phyloP scores from a whole-genome alignment of 768 basidiomycete genomes.

The Chalciporus sphaerocephalus region DNA sequence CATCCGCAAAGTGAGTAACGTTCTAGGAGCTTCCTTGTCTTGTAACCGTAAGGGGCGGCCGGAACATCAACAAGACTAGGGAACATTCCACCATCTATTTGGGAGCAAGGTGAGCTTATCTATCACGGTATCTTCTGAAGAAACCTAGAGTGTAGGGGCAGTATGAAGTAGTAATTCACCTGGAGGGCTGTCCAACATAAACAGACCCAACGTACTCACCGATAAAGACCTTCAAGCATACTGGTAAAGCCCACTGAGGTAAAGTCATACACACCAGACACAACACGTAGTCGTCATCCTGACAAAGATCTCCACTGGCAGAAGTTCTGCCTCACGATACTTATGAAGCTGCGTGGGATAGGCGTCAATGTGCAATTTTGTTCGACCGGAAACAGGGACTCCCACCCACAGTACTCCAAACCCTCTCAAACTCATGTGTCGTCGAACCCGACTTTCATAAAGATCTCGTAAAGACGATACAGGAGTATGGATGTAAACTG shows the following conservation, averaged over 20 bases:
- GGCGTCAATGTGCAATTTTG: no score
- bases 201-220: not conserved
- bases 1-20: constrained; percentile 1
- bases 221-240: not conserved
- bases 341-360: no score
- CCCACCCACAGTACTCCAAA: no score
- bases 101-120: not conserved
- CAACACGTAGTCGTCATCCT: no score
- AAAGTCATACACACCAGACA: no score
- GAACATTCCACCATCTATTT: not conserved
- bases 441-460: no score
- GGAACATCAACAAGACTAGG: constrained; percentile 11
- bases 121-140: not conserved
- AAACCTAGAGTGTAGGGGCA: not conserved
- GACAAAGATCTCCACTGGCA: no score
- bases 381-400: no score
- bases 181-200: not conserved
- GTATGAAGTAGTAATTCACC: not conserved
- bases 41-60: constrained; percentile 7
- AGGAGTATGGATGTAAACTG: no score
- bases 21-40: constrained; percentile 5
- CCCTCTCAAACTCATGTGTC: no score
- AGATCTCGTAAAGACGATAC: no score
- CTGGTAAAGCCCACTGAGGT: not conserved
- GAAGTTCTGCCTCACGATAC: no score